Evolutionary conservation across 768 basidiomycete species (phyloP), one percentile per base, ranked within the genome.

Genomic region (Zangia roseola): DNA sequence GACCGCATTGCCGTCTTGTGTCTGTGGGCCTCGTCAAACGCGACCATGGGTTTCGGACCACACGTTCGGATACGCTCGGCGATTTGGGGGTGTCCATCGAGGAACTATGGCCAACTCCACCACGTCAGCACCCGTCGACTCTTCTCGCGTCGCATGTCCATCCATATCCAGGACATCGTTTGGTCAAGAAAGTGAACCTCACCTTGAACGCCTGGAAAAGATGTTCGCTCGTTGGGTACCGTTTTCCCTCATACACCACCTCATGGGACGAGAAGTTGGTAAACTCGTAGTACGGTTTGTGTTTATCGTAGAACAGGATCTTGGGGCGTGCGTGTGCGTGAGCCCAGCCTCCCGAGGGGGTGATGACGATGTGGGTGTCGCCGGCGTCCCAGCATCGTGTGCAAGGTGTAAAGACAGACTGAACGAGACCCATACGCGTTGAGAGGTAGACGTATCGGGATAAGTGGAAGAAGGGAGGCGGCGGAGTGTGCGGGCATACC

Each of bases 201-300:
- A 80, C 84, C 65, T 86, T 88, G 71, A 86, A 83, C 0, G 86
- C 84, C 58, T 88, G 86, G 56, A 86, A 88, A 17, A 88, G 76
- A 64, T 88, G 87, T 57, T 88, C 87, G 62, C 84, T 84, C 7
- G 86, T 89, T 0, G 84, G 84, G 55, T 88, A 89, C 35, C 69
- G 70, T 59, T 81, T 82, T 17, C 80, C 80, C 20, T 80, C 73
- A 56, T 86, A 84, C 16, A 75, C 60, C 8, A 89, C 82, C n/a
- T 80, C 73, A 64, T 87, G 83, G 0, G 79, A 63, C 1, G 87
- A 87, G 58, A 86, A 87, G 57, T 87, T 87, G 7, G 85, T 86
- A 56, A 87, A 86, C 16, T 81, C 84, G 56, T 86, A 86, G 52
- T 84, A 73, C 2, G 83, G 84, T 45, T 82, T 74, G 30, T 77